Evolutionary conservation across 768 basidiomycete genomes (phyloP), one percentile per base, ranked within the genome.

Genomic region (Boletus vermiculosoides): DNA sequence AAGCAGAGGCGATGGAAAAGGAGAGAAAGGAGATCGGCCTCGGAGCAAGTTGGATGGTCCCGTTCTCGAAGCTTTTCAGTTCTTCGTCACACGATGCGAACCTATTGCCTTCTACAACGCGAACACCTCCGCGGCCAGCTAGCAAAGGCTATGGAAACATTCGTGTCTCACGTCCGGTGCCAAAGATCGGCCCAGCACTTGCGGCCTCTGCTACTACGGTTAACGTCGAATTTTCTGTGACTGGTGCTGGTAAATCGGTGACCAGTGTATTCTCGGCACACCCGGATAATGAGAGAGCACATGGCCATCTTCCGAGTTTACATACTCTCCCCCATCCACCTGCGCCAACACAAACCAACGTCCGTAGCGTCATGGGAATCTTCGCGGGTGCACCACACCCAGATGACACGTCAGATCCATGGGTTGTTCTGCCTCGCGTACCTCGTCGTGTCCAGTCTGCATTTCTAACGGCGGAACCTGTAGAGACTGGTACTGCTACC

Each of bases 141-240:
- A 70, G 52, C 59, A 68, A 67, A 34, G 68, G 62, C n/a, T 59
- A 57, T 23, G 65, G 57, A 23, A 63, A 50, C 41, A 52, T 51
- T 4, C 70, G 69, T 0, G 57, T 66, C n/a, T 66, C 73, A n/a
- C 80, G 83, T 28, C 72, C 83, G 7, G 87, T 85, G 23, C 91
- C 88, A 2, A 98, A 98, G 70, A 80, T 89, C 28, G 83, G 84
- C 1, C 89, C 95, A 2, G 92, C 91, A 12, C 82, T 94, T 31
- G 86, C 89, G 12, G 92, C 97, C 11, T 92, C 91, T 22, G 79
- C 90, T 2, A 95, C 91, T 48, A 94, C 93, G 2, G 95, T 98
- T 63, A 97, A 94, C 56, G 96, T 99, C 54, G 95, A 97, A 76
- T 98, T 98, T 72, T 90, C 86, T 4, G 88, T 90, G 4, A 74